These are phyloP conservation scores for Ophiostoma australiae DNA, from an alignment of 2,329 filamentous ascomycete genomes.

Conservation along the genomic window DNA sequence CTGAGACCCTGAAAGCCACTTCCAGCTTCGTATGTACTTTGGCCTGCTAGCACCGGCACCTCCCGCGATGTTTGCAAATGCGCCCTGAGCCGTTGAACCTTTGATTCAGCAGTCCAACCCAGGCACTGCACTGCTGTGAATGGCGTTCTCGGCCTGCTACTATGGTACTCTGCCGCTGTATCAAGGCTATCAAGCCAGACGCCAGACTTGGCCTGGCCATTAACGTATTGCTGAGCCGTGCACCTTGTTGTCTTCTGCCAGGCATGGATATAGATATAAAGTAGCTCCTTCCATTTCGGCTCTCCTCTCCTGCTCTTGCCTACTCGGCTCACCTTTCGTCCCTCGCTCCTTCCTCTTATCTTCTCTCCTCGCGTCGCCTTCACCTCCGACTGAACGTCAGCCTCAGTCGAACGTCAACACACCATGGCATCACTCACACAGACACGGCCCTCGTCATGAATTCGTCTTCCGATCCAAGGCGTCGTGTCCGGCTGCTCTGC, in stretches of 20 bases:
- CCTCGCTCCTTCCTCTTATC: not conserved
- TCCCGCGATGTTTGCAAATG: not conserved
- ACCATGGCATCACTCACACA: not conserved
- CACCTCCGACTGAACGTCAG: not conserved
- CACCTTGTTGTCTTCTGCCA: not conserved
- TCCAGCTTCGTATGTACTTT: slow-evolving; percentile 1
- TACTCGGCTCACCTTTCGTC: not conserved
- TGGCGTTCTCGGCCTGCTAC: not conserved
- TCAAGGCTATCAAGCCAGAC: not conserved
- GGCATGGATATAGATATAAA: not conserved
- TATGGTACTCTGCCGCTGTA: not conserved
- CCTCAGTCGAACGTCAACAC: too few species aligned
- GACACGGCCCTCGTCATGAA: not conserved
- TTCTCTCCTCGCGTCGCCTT: not conserved
- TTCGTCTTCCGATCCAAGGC: not conserved
- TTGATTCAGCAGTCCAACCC: not conserved
- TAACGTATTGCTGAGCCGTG: slow-evolving; percentile 6
- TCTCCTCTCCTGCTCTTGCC: not conserved
- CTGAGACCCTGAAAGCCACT: slow-evolving; percentile 6
- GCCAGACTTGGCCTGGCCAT: not conserved
- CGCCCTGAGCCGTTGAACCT: not conserved
- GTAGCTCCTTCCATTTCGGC: not conserved
- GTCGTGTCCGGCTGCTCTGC: not conserved
- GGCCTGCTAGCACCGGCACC: slow-evolving; percentile 3
- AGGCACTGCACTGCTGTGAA: not conserved